Evolutionary conservation across 805 yeast species (phyloP).

Genomic region (Candida ortonii): DNA sequence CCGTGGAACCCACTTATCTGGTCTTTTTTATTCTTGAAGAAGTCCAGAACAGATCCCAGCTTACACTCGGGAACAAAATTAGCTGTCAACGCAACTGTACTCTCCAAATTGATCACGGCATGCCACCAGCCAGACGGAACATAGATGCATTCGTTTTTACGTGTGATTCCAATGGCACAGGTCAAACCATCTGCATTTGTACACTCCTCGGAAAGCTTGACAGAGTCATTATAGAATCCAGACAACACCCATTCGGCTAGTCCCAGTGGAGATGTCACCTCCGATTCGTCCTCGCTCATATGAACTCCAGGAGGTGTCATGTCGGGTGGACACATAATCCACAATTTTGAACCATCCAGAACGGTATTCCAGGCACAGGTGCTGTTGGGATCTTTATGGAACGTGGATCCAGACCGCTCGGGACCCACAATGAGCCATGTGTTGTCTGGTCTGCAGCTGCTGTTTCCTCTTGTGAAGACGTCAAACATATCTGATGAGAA

Average conservation of each 20-base stretch:
- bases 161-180: slow-evolving; percentile 68
- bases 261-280: slow-evolving; percentile 89
- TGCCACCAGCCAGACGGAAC: slow-evolving; percentile 99
- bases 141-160: slow-evolving; percentile 79
- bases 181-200: slow-evolving; percentile 29
- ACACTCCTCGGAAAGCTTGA: slow-evolving; percentile 44
- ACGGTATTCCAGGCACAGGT: slow-evolving; percentile 91
- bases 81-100: slow-evolving; percentile 83
- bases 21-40: slow-evolving; percentile 60
- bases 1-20: slow-evolving; percentile 82
- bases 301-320: slow-evolving; percentile 82
- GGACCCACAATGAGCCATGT: slow-evolving; percentile 93
- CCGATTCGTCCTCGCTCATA: slow-evolving; percentile 73
- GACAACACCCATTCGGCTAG: slow-evolving; percentile 87
- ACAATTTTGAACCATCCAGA: slow-evolving; percentile 69
- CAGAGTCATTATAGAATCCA: slow-evolving; percentile 74
- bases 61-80: slow-evolving; percentile 76
- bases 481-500: slow-evolving; percentile 62
- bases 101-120: slow-evolving; percentile 79
- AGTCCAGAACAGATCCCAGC: slow-evolving; percentile 59
- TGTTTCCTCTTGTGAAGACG: slow-evolving; percentile 30
- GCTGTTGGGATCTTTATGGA: slow-evolving; percentile 89
- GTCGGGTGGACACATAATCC: slow-evolving; percentile 86
- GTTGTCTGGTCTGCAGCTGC: slow-evolving; percentile 74
- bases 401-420: slow-evolving; percentile 77